Evolutionary conservation across 306 rosid species (phyloP).

Genomic region (Citrullus colocynthis): DNA sequence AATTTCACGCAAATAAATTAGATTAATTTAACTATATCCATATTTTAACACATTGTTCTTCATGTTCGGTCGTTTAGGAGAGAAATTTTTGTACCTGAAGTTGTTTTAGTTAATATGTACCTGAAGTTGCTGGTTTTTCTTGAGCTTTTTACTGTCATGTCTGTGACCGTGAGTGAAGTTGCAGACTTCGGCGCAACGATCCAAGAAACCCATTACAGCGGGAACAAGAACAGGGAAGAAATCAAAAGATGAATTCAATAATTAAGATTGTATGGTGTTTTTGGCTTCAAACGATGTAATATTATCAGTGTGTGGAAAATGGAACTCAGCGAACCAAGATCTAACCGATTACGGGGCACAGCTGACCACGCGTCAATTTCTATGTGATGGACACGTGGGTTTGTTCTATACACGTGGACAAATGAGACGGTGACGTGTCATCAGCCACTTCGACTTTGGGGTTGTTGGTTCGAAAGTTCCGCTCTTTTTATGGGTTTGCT

Average conservation of each 20-base stretch:
- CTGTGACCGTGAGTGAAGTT: not conserved
- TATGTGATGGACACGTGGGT: not conserved
- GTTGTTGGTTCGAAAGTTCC: not conserved
- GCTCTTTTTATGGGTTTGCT: not conserved
- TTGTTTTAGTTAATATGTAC: not conserved
- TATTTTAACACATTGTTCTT: too few species aligned
- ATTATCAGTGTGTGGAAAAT: not conserved
- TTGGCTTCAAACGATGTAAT: not conserved
- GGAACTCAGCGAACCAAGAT: not conserved
- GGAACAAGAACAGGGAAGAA: too few species aligned
- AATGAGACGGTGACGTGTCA: not conserved
- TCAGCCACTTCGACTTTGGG: not conserved
- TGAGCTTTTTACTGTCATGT: slow-evolving; percentile 7
- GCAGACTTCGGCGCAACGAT: not conserved
- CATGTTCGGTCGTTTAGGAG: too few species aligned
- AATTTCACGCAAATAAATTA: too few species aligned
- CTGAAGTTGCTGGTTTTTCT: slow-evolving; percentile 17
- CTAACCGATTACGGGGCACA: not conserved
- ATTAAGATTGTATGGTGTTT: too few species aligned
- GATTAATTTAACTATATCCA: too few species aligned
- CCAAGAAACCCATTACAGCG: slow-evolving; percentile 16
- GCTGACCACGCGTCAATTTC: not conserved
- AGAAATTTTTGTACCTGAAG: too few species aligned
- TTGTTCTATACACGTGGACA: not conserved
- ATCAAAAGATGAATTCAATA: not conserved